phyloP scores from a whole-genome alignment of 2,329 filamentous ascomycete species.

The Pseudogymnoascus sp. region DNA sequence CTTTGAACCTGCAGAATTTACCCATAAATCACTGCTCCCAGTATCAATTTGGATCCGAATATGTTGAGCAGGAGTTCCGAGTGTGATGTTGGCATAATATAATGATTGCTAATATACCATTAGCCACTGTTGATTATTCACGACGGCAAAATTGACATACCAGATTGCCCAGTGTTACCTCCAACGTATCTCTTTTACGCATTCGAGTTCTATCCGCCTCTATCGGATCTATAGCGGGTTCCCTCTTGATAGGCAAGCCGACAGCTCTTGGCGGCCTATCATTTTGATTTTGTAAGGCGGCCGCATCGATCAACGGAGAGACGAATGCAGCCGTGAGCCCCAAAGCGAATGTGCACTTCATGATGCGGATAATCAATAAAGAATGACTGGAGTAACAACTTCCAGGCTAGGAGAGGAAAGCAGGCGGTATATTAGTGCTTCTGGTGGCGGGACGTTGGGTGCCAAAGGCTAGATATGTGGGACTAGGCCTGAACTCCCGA shows the following conservation, averaged over 20 bases:
- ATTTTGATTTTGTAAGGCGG: conserved; percentile 22
- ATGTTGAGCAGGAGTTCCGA: conserved; percentile 52
- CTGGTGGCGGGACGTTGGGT: background rate
- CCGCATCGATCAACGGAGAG: conserved; percentile 21
- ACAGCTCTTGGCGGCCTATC: conserved; percentile 25
- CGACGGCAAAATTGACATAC: conserved; percentile 30
- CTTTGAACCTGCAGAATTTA: conserved; percentile 54
- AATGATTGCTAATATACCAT: conserved; percentile 42
- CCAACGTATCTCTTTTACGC: conserved; percentile 32
- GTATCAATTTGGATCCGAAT: conserved; percentile 57
- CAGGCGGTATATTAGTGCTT: background rate
- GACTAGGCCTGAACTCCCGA: background rate
- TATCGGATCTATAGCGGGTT: conserved; percentile 20
- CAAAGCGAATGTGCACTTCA: conserved; percentile 12
- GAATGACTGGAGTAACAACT: background rate
- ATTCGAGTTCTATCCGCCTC: conserved; percentile 31
- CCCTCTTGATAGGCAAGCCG: conserved; percentile 24
- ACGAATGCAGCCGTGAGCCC: conserved; percentile 22
- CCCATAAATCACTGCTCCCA: conserved; percentile 61
- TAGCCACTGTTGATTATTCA: conserved; percentile 14
- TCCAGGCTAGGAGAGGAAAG: background rate
- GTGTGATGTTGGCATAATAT: conserved; percentile 53
- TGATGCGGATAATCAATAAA: background rate
- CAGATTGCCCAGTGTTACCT: conserved; percentile 45
- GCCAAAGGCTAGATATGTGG: conserved; percentile 2